Percentiles rank a stretch among this genome's conserved stretches.
Conservation (phyloP, 2,329 filamentous ascomycete species). For the Beauveria caledonica region DNA sequence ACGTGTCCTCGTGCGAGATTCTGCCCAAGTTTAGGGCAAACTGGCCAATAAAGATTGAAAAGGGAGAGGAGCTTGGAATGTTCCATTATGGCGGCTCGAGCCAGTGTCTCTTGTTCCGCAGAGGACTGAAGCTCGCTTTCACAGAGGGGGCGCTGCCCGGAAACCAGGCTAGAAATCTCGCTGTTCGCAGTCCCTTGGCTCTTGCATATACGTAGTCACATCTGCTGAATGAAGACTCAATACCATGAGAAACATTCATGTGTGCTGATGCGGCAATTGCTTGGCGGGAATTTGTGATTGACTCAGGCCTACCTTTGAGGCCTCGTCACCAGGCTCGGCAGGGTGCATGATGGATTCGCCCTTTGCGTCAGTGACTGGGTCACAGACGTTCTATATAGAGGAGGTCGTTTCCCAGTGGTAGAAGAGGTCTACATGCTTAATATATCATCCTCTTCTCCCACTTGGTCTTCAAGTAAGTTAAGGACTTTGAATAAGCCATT, state of each 20-base stretch:
- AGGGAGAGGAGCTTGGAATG: constrained; percentile 64
- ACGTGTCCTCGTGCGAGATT: constrained; percentile 58
- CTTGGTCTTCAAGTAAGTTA: no score
- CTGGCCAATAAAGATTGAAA: constrained; percentile 22
- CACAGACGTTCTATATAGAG: no score
- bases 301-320: no score
- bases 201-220: background rate
- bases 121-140: constrained; percentile 34
- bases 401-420: no score
- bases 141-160: constrained; percentile 14
- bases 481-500: no score
- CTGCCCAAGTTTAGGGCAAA: constrained; percentile 17
- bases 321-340: no score
- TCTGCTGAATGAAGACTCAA: background rate
- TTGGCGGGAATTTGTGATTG: no score
- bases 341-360: no score
- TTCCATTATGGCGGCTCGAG: constrained; percentile 65
- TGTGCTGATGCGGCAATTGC: background rate
- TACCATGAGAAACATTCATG: no score
- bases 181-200: background rate
- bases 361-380: no score
- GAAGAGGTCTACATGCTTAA: no score
- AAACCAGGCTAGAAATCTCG: background rate
- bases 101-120: constrained; percentile 55
- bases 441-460: no score